Base-by-base conservation (phyloP, 2,329 filamentous ascomycete genomes). In the Fusarium protoensiforme region DNA sequence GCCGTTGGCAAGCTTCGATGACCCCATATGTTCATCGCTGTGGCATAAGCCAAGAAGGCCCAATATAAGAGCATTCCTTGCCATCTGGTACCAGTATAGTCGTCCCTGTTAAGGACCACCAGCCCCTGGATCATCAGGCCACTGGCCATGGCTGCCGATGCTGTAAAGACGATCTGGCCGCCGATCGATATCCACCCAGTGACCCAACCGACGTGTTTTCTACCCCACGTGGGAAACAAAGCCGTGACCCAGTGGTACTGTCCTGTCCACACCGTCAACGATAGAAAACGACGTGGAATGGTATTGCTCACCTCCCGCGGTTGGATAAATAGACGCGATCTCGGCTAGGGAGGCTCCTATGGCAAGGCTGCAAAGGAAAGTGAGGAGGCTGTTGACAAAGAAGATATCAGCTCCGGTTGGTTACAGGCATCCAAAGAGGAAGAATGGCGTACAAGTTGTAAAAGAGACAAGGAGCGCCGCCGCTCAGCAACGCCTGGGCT, bases 21-120 rank as follows among this genome's bases (percentile, higher is more conserved):
- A 0, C 83, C 85, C 79, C 80, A 86, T 7, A 86, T 82, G 31
- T 87, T 87, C 31, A 85, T 64, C 0, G 71, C 71, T 5, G 81
- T 69, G 0, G 80, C 79, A 46, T 85, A 86, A 0, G 79, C 33
- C 7, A 86, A 67, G 0, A 86, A 71, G 2, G 83, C 79, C 84
- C 85, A 87, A 71, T 86, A 86, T 43, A 87, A 83, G 0, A 87
- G 70, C 80, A 86, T 84, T 0, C 84, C 85, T 22, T 84, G 83
- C 83, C 84, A 87, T 31, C 83, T 71, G n/a, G 79, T 46, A 0
- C 84, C 83, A 0, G 78, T 48, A 62, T 87, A 87, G 1, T 82
- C 79, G 16, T 83, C 68, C 7, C 27, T 48, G 65, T 85, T 87
- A 5, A 87, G 61, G 4, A 82, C 81, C 46, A 87, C 82, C 13